These are phyloP conservation scores for Sporothrix protearum DNA, from an alignment of 2,329 filamentous ascomycete species.

Conservation along the genomic window DNA sequence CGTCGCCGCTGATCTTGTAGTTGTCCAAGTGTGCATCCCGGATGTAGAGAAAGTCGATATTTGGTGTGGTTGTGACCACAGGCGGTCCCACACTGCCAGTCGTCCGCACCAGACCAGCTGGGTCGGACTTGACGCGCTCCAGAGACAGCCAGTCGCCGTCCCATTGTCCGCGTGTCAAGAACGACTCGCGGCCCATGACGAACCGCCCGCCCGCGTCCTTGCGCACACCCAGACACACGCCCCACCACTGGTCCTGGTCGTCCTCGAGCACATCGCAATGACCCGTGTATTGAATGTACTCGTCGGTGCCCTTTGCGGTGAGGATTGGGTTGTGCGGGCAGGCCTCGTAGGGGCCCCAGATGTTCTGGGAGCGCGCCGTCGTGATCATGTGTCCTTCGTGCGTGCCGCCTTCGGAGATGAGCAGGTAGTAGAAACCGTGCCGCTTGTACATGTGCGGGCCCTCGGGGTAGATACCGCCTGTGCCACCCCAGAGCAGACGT, in stretches of 20 bases:
- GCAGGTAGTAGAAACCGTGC: neutral
- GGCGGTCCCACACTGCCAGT: neutral
- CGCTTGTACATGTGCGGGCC: constrained; percentile 5
- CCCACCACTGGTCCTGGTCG: constrained; percentile 1
- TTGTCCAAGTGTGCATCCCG: neutral
- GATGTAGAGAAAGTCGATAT: constrained; percentile 2
- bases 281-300: constrained; percentile 7
- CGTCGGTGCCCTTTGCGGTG: constrained; percentile 1
- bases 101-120: neutral
- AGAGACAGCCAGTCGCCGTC: constrained; percentile 7
- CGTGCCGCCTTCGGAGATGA: neutral
- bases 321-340: neutral
- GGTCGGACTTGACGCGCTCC: neutral
- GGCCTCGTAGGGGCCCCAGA: constrained; percentile 7
- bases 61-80: neutral
- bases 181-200: constrained; percentile 14
- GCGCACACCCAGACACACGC: constrained; percentile 4
- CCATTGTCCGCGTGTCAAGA: neutral
- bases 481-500: neutral
- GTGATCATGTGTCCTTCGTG: constrained; percentile 10
- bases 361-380: neutral
- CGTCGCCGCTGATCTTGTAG: neutral
- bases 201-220: constrained; percentile 8
- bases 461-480: neutral
- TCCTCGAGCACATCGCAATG: constrained; percentile 3